These are phyloP conservation scores for Abrus precatorius DNA, from an alignment of 306 rosid species.

Conservation along the genomic window DNA sequence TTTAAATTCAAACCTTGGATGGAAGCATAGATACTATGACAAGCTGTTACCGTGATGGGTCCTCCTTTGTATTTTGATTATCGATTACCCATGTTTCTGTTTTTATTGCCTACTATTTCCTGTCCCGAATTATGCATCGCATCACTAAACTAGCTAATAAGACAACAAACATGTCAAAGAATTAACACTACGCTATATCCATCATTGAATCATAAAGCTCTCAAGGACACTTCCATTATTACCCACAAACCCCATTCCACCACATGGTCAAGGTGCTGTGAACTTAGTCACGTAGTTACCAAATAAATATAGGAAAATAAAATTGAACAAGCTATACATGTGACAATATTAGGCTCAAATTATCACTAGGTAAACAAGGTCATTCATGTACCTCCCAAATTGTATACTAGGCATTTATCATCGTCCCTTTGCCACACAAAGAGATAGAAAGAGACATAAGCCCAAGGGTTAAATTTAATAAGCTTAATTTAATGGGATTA, in stretches of 20 bases:
- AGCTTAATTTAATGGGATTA: constrained; percentile 1
- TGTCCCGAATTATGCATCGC: constrained; percentile 9
- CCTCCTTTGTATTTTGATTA: background rate
- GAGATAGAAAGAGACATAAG: constrained; percentile 43
- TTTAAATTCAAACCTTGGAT: constrained; percentile 46
- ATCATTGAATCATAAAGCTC: constrained; percentile 29
- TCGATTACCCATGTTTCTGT: constrained; percentile 35
- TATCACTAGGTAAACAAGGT: constrained; percentile 13
- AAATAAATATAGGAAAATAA: background rate
- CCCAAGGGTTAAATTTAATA: constrained; percentile 38
- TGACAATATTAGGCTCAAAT: constrained; percentile 6
- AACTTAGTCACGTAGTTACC: constrained; percentile 21
- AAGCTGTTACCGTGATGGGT: constrained; percentile 31
- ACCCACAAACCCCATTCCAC: constrained; percentile 21
- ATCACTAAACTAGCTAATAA: constrained; percentile 39
- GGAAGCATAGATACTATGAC: constrained; percentile 15
- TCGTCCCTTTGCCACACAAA: constrained; percentile 53
- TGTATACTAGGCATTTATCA: constrained; percentile 25
- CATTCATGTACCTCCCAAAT: constrained; percentile 42
- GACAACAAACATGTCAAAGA: constrained; percentile 40
- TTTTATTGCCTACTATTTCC: constrained; percentile 30
- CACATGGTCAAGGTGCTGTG: constrained; percentile 38
- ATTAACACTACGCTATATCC: constrained; percentile 24
- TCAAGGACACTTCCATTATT: constrained; percentile 32
- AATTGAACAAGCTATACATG: constrained; percentile 20